Percentiles rank a stretch among this genome's conserved stretches.
These are phyloP conservation scores for Alternaria solani DNA, from an alignment of 2,329 filamentous ascomycete genomes.

Conservation along the genomic window DNA sequence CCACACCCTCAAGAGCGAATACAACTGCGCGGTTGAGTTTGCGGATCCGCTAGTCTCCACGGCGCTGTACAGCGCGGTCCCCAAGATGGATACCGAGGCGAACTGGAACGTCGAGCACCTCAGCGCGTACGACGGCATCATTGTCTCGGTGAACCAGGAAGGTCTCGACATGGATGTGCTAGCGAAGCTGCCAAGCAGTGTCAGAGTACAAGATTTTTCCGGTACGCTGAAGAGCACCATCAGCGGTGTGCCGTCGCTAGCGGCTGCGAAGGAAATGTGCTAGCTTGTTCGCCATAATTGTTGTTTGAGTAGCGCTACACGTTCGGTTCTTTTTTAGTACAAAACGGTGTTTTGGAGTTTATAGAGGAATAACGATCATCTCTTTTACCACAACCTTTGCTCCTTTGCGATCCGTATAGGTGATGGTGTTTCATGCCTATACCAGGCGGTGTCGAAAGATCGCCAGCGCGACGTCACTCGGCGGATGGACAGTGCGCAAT, in stretches of 20 bases:
- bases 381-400: too few species aligned
- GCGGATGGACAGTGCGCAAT: too few species aligned
- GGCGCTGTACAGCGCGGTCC: conserved; percentile 53
- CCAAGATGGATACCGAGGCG: conserved; percentile 46
- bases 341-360: too few species aligned
- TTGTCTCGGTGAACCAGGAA: conserved; percentile 56
- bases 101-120: conserved; percentile 53
- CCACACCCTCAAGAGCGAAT: conserved; percentile 43
- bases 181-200: conserved; percentile 39
- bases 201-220: conserved; percentile 44
- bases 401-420: too few species aligned
- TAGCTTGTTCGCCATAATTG: not conserved
- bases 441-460: too few species aligned
- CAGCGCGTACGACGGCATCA: conserved; percentile 55
- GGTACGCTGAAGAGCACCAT: conserved; percentile 1
- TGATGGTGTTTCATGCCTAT: too few species aligned
- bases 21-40: conserved; percentile 54
- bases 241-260: not conserved
- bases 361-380: too few species aligned
- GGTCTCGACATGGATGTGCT: conserved; percentile 55
- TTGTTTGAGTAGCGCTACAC: not conserved
- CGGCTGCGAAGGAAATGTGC: not conserved
- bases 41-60: conserved; percentile 56
- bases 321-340: accelerated
- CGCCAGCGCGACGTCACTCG: too few species aligned